These are phyloP conservation scores for Gossypioides kirkii DNA, from an alignment of 345 rosid species.

Conservation along the genomic window DNA sequence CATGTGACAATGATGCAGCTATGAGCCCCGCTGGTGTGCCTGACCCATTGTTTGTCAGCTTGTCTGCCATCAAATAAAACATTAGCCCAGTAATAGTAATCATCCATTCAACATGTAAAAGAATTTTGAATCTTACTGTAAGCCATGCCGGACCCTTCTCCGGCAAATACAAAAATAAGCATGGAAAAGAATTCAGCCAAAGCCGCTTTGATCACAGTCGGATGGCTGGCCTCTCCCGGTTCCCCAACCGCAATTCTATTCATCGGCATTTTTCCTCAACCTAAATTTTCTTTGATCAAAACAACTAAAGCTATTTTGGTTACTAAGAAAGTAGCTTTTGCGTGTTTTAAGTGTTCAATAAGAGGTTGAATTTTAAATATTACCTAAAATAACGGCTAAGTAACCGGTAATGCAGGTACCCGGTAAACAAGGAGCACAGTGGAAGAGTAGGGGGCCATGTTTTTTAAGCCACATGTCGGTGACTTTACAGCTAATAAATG, in stretches of 20 bases:
- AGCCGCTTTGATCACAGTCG: constrained; percentile 62
- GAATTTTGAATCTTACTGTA: constrained; percentile 36
- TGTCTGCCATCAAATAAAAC: constrained; percentile 16
- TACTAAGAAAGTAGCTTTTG: background rate
- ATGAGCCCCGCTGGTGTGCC: constrained; percentile 64
- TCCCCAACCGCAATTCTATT: constrained; percentile 52
- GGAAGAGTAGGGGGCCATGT: background rate
- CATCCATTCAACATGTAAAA: no score
- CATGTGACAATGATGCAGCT: constrained; percentile 68
- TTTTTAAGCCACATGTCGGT: constrained; percentile 16
- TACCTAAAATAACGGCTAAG: constrained; percentile 27
- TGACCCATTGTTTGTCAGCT: constrained; percentile 44
- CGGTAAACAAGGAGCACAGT: constrained; percentile 11
- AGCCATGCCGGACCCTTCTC: constrained; percentile 91
- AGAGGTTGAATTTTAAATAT: constrained; percentile 11
- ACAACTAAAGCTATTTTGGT: background rate
- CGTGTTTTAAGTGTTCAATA: background rate
- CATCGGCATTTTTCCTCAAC: constrained; percentile 44
- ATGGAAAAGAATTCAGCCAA: constrained; percentile 68
- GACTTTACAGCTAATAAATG: constrained; percentile 17
- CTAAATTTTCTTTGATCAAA: background rate
- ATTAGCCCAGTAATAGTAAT: background rate
- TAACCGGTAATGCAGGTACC: constrained; percentile 21
- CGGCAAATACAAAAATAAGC: constrained; percentile 81
- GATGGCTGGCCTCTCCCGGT: constrained; percentile 60